Percentiles rank a stretch among this genome's conserved stretches.
Conservation (phyloP, 1,284 basidiomycete genomes). For the Coniferiporia weirii region DNA sequence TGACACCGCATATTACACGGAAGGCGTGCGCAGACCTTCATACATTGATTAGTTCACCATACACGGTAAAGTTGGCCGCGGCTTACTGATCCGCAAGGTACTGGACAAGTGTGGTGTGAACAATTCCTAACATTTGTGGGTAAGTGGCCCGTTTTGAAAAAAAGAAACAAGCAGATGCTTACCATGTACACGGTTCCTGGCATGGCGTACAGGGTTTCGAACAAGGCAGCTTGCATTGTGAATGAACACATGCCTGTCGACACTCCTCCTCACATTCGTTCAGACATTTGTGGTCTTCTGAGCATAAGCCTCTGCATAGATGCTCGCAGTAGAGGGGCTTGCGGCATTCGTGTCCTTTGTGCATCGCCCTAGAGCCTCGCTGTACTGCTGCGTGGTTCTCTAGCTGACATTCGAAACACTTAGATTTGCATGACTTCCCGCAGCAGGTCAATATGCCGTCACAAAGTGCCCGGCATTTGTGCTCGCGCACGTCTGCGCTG, state of each 20-base stretch:
- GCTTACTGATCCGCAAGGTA: slow-evolving; percentile 69
- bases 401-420: slow-evolving; percentile 48
- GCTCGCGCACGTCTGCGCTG: slow-evolving; percentile 34
- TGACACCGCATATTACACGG: slow-evolving; percentile 60
- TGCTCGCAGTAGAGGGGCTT: slow-evolving; percentile 55
- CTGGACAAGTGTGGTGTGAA: slow-evolving; percentile 48
- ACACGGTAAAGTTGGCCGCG: background rate
- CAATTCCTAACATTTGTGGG: slow-evolving; percentile 38
- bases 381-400: background rate
- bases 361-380: slow-evolving; percentile 30
- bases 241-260: slow-evolving; percentile 53
- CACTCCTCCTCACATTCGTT: slow-evolving; percentile 42
- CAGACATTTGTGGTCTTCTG: slow-evolving; percentile 46
- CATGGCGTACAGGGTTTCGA: slow-evolving; percentile 59
- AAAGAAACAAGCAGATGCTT: slow-evolving; percentile 7
- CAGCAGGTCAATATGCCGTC: slow-evolving; percentile 48
- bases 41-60: background rate
- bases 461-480: slow-evolving; percentile 43
- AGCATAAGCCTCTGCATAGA: slow-evolving; percentile 46
- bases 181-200: slow-evolving; percentile 57
- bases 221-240: slow-evolving; percentile 44
- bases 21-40: slow-evolving; percentile 58
- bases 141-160: background rate
- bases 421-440: slow-evolving; percentile 42
- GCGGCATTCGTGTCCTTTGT: slow-evolving; percentile 48